Evolutionary conservation across 2,329 filamentous ascomycete species (phyloP).

Genomic region (Nemania sp.): DNA sequence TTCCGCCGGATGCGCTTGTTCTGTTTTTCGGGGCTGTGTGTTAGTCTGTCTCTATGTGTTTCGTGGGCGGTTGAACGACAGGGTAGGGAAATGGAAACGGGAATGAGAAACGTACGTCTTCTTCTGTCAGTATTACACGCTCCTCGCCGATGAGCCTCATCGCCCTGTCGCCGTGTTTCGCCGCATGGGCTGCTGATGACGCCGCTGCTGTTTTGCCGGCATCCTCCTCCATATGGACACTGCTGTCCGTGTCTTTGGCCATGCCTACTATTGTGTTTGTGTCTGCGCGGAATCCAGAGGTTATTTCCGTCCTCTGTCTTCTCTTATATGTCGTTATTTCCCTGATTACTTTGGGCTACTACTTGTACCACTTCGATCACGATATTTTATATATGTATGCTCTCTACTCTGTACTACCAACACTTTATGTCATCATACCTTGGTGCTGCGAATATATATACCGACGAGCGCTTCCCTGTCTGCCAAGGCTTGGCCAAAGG

Average conservation of each 20-base stretch:
- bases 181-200: not conserved
- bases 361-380: too few species aligned
- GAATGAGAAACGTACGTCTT: slow-evolving; percentile 19
- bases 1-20: slow-evolving; percentile 27
- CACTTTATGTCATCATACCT: too few species aligned
- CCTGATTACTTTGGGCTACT: not conserved
- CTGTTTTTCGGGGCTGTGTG: slow-evolving; percentile 9
- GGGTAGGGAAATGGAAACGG: not conserved
- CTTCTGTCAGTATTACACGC: slow-evolving; percentile 26
- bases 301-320: not conserved
- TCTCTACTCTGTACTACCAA: too few species aligned
- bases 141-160: slow-evolving; percentile 18
- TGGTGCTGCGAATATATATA: too few species aligned
- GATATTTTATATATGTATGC: too few species aligned
- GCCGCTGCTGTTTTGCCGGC: not conserved
- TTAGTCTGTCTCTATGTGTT: not conserved
- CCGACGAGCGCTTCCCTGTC: too few species aligned
- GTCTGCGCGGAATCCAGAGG: too few species aligned
- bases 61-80: not conserved
- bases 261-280: slow-evolving; percentile 5
- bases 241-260: slow-evolving; percentile 14
- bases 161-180: slow-evolving; percentile 21
- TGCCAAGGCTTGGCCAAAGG: too few species aligned
- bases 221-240: slow-evolving; percentile 18
- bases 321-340: not conserved